Evolutionary conservation across 108 stramenopile species (phyloP).

Genomic region (Skeletonema tropicum): DNA sequence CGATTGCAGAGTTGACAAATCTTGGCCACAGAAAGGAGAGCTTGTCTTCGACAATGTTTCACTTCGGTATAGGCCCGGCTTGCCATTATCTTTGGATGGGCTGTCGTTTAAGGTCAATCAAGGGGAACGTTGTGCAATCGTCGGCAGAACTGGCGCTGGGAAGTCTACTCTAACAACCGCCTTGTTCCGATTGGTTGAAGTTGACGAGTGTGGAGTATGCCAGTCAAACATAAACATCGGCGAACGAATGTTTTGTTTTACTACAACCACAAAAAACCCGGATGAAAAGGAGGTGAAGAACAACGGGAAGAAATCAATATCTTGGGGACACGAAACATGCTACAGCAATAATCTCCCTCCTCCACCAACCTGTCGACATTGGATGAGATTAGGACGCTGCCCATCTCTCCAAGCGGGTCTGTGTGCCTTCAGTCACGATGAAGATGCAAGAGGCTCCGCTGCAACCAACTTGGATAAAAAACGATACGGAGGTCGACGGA

Average conservation of each 20-base stretch:
- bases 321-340: conserved; percentile 37
- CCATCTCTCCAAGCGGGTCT: conserved; percentile 20
- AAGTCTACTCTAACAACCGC: too few species aligned
- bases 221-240: conserved; percentile 10
- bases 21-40: too few species aligned
- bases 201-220: conserved; percentile 38
- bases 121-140: too few species aligned
- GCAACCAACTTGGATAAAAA: conserved; percentile 9
- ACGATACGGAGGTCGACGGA: conserved; percentile 35
- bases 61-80: too few species aligned
- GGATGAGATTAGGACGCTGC: conserved; percentile 36
- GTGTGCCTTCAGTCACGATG: conserved; percentile 26
- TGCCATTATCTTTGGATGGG: too few species aligned
- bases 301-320: not conserved
- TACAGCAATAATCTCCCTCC: conserved; percentile 17
- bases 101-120: too few species aligned
- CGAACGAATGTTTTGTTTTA: conserved; percentile 37
- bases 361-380: conserved; percentile 40
- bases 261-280: not conserved
- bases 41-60: too few species aligned
- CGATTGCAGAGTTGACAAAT: too few species aligned
- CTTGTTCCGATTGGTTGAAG: too few species aligned
- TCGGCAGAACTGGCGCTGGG: too few species aligned
- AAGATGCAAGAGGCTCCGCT: conserved; percentile 3
- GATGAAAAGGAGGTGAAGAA: too few species aligned